A percentile compares a stretch with the other conserved stretches of the same genome.
Evolutionary conservation across 768 basidiomycete genomes (phyloP).

Genomic region (Kwoniella europaea): DNA sequence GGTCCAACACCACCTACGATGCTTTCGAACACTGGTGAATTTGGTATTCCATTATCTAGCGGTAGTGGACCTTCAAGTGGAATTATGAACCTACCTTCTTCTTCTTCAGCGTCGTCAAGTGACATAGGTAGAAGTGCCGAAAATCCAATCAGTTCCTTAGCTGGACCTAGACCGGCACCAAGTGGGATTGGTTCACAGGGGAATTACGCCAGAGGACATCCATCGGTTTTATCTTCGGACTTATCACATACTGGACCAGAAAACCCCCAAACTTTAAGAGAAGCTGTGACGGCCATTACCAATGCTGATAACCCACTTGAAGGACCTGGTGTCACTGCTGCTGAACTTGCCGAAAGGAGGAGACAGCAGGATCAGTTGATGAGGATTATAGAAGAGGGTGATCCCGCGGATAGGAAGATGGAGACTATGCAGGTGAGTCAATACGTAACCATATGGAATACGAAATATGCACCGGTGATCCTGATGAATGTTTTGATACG

Average conservation of each 20-base stretch:
- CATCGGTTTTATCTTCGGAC: slow-evolving; percentile 6
- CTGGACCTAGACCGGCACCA: slow-evolving; percentile 12
- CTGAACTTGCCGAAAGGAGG: slow-evolving; percentile 31
- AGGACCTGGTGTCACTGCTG: slow-evolving; percentile 30
- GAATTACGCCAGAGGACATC: slow-evolving; percentile 17
- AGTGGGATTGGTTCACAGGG: background rate
- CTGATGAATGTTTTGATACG: no score
- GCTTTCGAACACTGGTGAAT: background rate
- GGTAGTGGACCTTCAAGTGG: background rate
- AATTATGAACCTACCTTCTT: no score
- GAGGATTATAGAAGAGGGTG: slow-evolving; percentile 25
- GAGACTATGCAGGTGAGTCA: slow-evolving; percentile 43
- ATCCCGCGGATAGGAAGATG: slow-evolving; percentile 27
- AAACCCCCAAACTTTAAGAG: background rate
- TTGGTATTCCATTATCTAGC: background rate
- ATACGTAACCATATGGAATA: no score
- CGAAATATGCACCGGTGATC: no score
- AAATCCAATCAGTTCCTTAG: slow-evolving; percentile 13
- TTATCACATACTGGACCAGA: background rate
- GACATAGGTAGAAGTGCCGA: background rate
- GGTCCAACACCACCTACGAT: background rate
- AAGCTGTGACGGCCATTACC: slow-evolving; percentile 26
- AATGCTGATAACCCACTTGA: slow-evolving; percentile 22
- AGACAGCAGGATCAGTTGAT: slow-evolving; percentile 24
- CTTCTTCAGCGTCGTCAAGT: background rate